These are phyloP conservation scores for Tephrocybe sp. DNA, from an alignment of 768 basidiomycete genomes.

Conservation along the genomic window DNA sequence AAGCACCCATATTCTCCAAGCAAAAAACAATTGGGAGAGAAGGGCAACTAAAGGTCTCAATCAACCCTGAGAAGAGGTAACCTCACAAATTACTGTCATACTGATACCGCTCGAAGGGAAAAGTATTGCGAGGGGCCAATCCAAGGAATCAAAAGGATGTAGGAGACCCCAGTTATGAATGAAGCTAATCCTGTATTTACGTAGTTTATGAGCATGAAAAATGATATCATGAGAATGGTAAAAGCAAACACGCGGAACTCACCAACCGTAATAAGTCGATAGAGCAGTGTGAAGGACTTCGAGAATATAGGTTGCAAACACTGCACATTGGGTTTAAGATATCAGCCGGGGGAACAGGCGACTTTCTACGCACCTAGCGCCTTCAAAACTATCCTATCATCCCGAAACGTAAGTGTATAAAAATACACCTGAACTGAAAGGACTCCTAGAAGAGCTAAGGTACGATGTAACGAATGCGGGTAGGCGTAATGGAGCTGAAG, in stretches of 20 bases:
- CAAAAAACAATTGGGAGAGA: not conserved
- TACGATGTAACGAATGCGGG: not conserved
- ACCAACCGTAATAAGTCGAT: not conserved
- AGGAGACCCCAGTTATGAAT: not conserved
- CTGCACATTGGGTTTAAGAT: not conserved
- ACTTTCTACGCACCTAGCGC: not conserved
- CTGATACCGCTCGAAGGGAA: not conserved
- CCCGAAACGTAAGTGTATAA: not conserved
- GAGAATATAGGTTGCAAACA: not conserved
- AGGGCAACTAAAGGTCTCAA: not conserved
- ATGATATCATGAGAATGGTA: too few species aligned
- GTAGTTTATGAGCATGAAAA: not conserved
- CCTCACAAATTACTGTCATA: not conserved
- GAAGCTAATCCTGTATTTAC: not conserved
- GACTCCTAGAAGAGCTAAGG: not conserved
- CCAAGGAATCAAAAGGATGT: not conserved
- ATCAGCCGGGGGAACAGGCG: too few species aligned
- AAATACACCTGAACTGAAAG: not conserved
- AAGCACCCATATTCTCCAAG: not conserved
- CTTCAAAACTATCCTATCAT: not conserved
- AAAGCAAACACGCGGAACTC: not conserved
- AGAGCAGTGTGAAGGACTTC: not conserved
- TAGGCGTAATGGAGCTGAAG: too few species aligned
- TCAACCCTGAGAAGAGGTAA: not conserved
- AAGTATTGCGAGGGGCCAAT: not conserved